Conservation (phyloP, 2,329 filamentous ascomycete genomes). For the Zymoseptoria tritici region DNA sequence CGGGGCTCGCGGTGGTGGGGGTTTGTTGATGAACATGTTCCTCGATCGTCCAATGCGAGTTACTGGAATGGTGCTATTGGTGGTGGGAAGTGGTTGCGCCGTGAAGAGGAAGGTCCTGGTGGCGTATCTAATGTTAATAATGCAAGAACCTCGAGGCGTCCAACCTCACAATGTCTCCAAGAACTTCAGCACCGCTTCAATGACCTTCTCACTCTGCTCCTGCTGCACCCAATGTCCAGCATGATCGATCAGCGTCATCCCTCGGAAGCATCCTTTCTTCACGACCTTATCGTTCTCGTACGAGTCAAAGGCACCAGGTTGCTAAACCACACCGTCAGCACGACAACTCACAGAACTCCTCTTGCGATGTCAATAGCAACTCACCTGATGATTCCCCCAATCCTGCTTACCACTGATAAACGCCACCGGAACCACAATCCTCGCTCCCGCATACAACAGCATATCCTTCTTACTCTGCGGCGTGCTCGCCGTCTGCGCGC, state of each 20-base stretch:
- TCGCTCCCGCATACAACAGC: conserved; percentile 52
- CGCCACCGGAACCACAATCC: conserved; percentile 53
- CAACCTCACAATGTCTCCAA: conserved; percentile 12
- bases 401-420: conserved; percentile 58
- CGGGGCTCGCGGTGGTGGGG: not conserved
- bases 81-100: too few species aligned
- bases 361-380: too few species aligned
- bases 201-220: conserved; percentile 52
- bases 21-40: not conserved
- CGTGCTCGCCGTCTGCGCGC: conserved; percentile 46
- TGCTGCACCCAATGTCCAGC: conserved; percentile 67
- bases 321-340: too few species aligned
- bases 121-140: not conserved
- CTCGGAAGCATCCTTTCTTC: conserved; percentile 44
- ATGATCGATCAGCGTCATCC: conserved; percentile 47
- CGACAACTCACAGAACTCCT: too few species aligned
- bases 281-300: conserved; percentile 38
- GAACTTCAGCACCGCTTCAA: conserved; percentile 42
- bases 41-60: too few species aligned
- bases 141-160: not conserved
- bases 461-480: conserved; percentile 44
- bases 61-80: too few species aligned
- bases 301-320: conserved; percentile 55
- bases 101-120: not conserved
- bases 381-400: conserved; percentile 65